phyloP scores from a whole-genome alignment of 2,329 filamentous ascomycete species.

The Aspergillus novofumigatus region DNA sequence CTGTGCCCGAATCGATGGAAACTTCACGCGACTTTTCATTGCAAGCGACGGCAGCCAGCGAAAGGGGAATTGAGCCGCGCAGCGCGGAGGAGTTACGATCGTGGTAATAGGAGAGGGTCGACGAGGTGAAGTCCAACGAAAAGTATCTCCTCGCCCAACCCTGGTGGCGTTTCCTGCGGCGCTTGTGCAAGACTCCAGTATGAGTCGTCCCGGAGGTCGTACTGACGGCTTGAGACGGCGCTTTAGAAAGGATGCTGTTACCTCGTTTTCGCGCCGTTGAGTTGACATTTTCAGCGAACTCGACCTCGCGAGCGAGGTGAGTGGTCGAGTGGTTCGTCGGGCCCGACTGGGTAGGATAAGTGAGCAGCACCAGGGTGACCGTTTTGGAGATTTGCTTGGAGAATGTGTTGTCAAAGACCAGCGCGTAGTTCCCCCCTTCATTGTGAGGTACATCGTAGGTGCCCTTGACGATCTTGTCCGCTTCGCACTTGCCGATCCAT shows the following conservation, averaged over 20 bases:
- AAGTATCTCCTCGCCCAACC: slow-evolving; percentile 93
- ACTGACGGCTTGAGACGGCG: slow-evolving; percentile 22
- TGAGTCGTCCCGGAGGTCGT: slow-evolving; percentile 56
- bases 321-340: slow-evolving; percentile 43
- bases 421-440: slow-evolving; percentile 87
- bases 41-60: slow-evolving; percentile 82
- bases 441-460: slow-evolving; percentile 72
- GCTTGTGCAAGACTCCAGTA: slow-evolving; percentile 81
- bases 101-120: slow-evolving; percentile 93
- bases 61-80: slow-evolving; percentile 86
- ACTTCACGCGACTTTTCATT: slow-evolving; percentile 88
- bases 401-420: slow-evolving; percentile 98
- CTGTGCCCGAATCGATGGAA: slow-evolving; percentile 91
- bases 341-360: slow-evolving; percentile 67
- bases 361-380: slow-evolving; percentile 89
- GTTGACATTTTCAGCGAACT: slow-evolving; percentile 50
- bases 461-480: slow-evolving; percentile 89
- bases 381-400: slow-evolving; percentile 94
- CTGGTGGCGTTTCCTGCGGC: slow-evolving; percentile 87
- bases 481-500: slow-evolving; percentile 94
- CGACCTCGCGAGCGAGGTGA: slow-evolving; percentile 38
- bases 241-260: slow-evolving; percentile 24
- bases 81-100: slow-evolving; percentile 89
- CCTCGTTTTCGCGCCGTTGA: slow-evolving; percentile 32
- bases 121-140: slow-evolving; percentile 89